Evolutionary conservation across 1,139 yeast species (phyloP).

Genomic region (Komagataea norvegica): DNA sequence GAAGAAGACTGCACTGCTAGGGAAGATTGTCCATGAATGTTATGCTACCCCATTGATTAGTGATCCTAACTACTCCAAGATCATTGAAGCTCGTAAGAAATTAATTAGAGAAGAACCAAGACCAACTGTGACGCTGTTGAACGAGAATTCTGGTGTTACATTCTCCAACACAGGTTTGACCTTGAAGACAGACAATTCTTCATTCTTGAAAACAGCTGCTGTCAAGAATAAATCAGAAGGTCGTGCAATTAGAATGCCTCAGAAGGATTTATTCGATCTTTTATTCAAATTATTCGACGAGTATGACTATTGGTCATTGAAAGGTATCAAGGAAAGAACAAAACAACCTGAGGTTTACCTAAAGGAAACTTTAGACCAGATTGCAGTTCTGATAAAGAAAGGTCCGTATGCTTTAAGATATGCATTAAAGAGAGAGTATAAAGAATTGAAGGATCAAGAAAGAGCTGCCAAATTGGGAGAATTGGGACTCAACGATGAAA

Average conservation of each 20-base stretch:
- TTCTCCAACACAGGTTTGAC: conserved; percentile 85
- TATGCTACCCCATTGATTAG: conserved; percentile 74
- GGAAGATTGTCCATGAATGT: conserved; percentile 91
- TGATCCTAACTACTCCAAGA: conserved; percentile 64
- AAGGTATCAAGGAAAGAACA: conserved; percentile 89
- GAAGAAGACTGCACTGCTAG: conserved; percentile 78
- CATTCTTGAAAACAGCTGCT: conserved; percentile 51
- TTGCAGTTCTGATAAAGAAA: conserved; percentile 84
- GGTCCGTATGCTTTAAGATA: conserved; percentile 96
- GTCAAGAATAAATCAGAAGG: conserved; percentile 58
- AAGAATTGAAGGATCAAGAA: conserved; percentile 72
- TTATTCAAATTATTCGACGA: conserved; percentile 88
- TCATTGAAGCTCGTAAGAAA: conserved; percentile 51
- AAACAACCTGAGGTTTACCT: conserved; percentile 93
- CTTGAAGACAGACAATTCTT: conserved; percentile 59
- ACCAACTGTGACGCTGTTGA: conserved; percentile 74
- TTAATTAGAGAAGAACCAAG: conserved; percentile 41
- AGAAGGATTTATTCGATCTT: conserved; percentile 84
- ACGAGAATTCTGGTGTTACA: conserved; percentile 82
- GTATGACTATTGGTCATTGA: conserved; percentile 94
- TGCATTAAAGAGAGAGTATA: conserved; percentile 85
- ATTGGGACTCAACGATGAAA: conserved; percentile 47
- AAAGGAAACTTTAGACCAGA: conserved; percentile 84
- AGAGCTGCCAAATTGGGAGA: conserved; percentile 63
- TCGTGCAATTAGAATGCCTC: conserved; percentile 91